phyloP scores from a whole-genome alignment of 2,329 filamentous ascomycete genomes.

The Claviceps monticola region DNA sequence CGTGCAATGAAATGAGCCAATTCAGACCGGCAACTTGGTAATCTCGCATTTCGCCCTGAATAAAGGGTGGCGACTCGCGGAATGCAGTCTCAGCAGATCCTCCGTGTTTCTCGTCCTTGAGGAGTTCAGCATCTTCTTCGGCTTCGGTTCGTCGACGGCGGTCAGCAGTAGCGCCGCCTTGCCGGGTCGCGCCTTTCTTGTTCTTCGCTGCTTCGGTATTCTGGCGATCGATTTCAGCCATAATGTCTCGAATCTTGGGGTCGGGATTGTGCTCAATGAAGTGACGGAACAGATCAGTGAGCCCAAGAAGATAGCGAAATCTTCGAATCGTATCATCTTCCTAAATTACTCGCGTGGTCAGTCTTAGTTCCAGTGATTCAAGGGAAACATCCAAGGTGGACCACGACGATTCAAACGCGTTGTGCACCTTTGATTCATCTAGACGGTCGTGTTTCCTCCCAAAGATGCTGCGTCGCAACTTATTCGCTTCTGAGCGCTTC shows the following conservation, averaged over 20 bases:
- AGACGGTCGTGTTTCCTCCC: constrained; percentile 89
- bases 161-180: constrained; percentile 70
- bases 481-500: constrained; percentile 72
- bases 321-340: constrained; percentile 90
- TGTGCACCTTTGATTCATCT: constrained; percentile 73
- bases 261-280: constrained; percentile 98
- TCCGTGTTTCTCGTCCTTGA: constrained; percentile 79
- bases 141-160: constrained; percentile 83
- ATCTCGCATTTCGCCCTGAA: constrained; percentile 83
- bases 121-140: constrained; percentile 84
- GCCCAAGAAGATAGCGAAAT: constrained; percentile 85
- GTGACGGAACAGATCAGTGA: constrained; percentile 95
- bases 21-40: constrained; percentile 94
- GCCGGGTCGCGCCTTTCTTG: constrained; percentile 63
- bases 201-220: constrained; percentile 60
- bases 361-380: neutral
- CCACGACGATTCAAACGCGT: constrained; percentile 3
- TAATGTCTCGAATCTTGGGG: constrained; percentile 84
- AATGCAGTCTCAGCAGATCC: constrained; percentile 81
- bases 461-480: constrained; percentile 81
- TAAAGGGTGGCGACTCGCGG: constrained; percentile 81
- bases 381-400: neutral
- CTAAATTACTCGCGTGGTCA: constrained; percentile 28
- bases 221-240: constrained; percentile 87
- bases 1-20: constrained; percentile 93